Evolutionary conservation across 1,284 basidiomycete genomes (phyloP).

Genomic region (Sanguinoderma infundibulare): DNA sequence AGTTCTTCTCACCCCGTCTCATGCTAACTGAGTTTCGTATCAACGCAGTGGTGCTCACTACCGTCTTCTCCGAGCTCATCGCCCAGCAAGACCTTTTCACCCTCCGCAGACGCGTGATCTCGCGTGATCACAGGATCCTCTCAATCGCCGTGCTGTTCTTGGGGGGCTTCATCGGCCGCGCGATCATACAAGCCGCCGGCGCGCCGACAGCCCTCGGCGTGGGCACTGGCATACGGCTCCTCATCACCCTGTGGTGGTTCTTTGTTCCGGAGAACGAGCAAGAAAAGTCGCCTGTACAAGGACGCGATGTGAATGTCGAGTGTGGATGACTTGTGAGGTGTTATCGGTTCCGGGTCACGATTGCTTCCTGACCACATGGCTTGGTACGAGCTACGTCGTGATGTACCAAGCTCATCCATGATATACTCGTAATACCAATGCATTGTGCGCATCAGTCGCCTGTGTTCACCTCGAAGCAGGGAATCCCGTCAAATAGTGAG

Average conservation of each 20-base stretch:
- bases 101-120: slow-evolving; percentile 51
- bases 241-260: slow-evolving; percentile 72
- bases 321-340: too few species aligned
- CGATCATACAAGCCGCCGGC: slow-evolving; percentile 65
- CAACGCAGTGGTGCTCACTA: slow-evolving; percentile 66
- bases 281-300: slow-evolving; percentile 30
- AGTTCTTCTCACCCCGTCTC: background rate
- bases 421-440: too few species aligned
- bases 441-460: too few species aligned
- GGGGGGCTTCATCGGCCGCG: slow-evolving; percentile 75
- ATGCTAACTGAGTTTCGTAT: background rate
- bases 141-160: slow-evolving; percentile 71
- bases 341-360: too few species aligned
- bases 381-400: too few species aligned
- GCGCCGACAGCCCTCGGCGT: slow-evolving; percentile 73
- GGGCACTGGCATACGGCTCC: slow-evolving; percentile 66
- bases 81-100: slow-evolving; percentile 76
- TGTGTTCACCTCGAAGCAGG: too few species aligned
- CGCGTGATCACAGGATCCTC: slow-evolving; percentile 76
- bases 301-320: background rate
- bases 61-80: slow-evolving; percentile 86
- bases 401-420: too few species aligned
- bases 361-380: too few species aligned
- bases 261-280: slow-evolving; percentile 54
- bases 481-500: too few species aligned